These are phyloP conservation scores for Penicillium steckii DNA, from an alignment of 495 filamentous ascomycete genomes.

Conservation along the genomic window DNA sequence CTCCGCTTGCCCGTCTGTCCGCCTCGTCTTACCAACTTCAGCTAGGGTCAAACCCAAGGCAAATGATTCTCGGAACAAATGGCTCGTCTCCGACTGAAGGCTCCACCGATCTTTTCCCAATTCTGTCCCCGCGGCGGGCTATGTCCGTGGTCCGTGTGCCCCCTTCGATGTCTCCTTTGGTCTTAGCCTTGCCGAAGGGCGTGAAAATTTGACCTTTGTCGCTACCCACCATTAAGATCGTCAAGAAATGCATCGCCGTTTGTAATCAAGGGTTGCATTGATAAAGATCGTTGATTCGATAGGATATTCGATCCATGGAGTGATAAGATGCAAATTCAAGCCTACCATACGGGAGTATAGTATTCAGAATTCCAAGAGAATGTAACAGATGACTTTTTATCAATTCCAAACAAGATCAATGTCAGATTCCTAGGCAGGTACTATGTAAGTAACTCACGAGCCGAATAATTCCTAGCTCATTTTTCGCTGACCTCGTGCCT, in stretches of 20 bases:
- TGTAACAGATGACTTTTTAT: too few species aligned
- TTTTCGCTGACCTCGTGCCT: not conserved
- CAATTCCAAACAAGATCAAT: too few species aligned
- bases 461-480: not conserved
- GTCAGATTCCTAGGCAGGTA: too few species aligned
- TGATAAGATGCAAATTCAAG: not conserved
- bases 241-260: not conserved
- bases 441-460: not conserved
- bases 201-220: slow-evolving; percentile 34
- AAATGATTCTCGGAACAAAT: not conserved
- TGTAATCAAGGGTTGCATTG: not conserved
- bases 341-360: too few species aligned
- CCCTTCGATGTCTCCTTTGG: slow-evolving; percentile 14
- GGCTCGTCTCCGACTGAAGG: not conserved
- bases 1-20: too few species aligned
- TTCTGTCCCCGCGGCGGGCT: slow-evolving; percentile 33
- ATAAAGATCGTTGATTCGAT: not conserved
- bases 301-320: not conserved
- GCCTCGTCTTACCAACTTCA: too few species aligned
- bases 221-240: not conserved
- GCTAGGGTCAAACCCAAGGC: not conserved
- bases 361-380: too few species aligned
- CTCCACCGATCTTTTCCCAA: slow-evolving; percentile 34
- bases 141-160: slow-evolving; percentile 20
- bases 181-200: slow-evolving; percentile 37